Percentiles rank a stretch among this genome's conserved stretches.
Evolutionary conservation across 208 protist species (phyloP).

Genomic region (Porcisia hertigi): DNA sequence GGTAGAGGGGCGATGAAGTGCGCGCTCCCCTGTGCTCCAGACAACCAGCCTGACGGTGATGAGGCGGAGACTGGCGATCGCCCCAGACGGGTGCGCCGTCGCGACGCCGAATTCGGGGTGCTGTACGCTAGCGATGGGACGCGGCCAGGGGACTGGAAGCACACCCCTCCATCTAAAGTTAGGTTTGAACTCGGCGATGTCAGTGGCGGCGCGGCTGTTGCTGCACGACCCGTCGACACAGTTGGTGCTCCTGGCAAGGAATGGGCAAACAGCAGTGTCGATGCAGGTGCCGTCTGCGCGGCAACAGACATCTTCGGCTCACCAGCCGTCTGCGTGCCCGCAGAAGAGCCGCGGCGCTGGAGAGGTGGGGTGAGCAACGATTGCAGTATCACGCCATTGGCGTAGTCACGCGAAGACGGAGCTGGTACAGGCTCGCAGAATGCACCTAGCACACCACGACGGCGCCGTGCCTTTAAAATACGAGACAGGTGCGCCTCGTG

Average conservation of each 20-base stretch:
- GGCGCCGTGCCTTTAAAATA: slow-evolving; percentile 72
- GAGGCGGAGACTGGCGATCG: slow-evolving; percentile 1
- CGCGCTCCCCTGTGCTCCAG: not conserved
- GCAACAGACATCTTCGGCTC: not conserved
- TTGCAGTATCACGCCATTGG: slow-evolving; percentile 5
- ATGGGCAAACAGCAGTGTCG: not conserved
- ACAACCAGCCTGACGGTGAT: not conserved
- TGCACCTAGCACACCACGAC: slow-evolving; percentile 53
- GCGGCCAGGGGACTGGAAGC: slow-evolving; percentile 27
- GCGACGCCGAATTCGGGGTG: slow-evolving; percentile 20
- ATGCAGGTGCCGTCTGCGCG: slow-evolving; percentile 13
- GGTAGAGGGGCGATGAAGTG: slow-evolving; percentile 13
- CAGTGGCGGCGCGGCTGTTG: not conserved
- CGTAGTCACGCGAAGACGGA: slow-evolving; percentile 9
- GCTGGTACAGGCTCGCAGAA: slow-evolving; percentile 13
- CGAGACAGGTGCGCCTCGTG: slow-evolving; percentile 72
- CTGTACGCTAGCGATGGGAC: slow-evolving; percentile 40
- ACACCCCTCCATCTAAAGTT: slow-evolving; percentile 15
- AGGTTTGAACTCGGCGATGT: slow-evolving; percentile 7
- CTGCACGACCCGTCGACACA: not conserved
- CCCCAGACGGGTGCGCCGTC: slow-evolving; percentile 14
- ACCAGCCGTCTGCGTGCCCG: slow-evolving; percentile 33
- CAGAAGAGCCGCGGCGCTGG: slow-evolving; percentile 18
- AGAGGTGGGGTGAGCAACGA: slow-evolving; percentile 7
- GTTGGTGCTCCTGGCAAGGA: not conserved